Conservation (phyloP, 495 filamentous ascomycete genomes). For the Lasiosphaeria miniovina region DNA sequence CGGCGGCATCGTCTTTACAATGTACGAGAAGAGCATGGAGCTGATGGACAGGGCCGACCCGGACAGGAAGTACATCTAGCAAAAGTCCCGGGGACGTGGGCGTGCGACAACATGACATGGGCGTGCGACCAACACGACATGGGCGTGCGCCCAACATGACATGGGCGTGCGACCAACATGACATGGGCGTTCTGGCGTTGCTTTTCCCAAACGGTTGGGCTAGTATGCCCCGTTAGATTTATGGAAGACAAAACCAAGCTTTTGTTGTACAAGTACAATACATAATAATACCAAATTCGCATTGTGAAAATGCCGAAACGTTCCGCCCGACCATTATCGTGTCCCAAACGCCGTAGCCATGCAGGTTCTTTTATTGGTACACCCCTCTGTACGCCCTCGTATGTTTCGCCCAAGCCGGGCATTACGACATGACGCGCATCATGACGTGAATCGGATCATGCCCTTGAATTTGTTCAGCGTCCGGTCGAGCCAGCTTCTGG, state of each 20-base stretch:
- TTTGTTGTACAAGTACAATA: slow-evolving; percentile 4
- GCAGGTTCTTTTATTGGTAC: slow-evolving; percentile 13
- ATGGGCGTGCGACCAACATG: no score
- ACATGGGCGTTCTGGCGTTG: no score
- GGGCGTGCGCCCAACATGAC: no score
- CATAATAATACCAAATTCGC: neutral
- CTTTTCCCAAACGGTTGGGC: no score
- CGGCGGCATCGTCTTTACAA: slow-evolving; percentile 96
- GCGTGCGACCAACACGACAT: no score
- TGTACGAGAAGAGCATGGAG: slow-evolving; percentile 99
- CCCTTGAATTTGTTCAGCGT: slow-evolving; percentile 59
- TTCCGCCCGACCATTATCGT: no score
- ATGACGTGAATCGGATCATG: slow-evolving; percentile 54
- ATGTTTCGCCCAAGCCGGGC: no score
- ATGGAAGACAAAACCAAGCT: neutral
- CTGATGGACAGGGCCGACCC: slow-evolving; percentile 78
- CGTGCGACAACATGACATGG: no score
- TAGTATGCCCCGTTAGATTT: no score
- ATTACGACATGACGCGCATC: neutral
- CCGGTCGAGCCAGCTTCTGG: slow-evolving; percentile 55
- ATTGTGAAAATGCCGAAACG: no score
- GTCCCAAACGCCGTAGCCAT: slow-evolving; percentile 24
- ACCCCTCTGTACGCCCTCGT: neutral
- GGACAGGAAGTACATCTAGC: slow-evolving; percentile 74
- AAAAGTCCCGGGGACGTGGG: neutral